Conservation (phyloP, 2,329 filamentous ascomycete species). For the Venturia aucupariae region DNA sequence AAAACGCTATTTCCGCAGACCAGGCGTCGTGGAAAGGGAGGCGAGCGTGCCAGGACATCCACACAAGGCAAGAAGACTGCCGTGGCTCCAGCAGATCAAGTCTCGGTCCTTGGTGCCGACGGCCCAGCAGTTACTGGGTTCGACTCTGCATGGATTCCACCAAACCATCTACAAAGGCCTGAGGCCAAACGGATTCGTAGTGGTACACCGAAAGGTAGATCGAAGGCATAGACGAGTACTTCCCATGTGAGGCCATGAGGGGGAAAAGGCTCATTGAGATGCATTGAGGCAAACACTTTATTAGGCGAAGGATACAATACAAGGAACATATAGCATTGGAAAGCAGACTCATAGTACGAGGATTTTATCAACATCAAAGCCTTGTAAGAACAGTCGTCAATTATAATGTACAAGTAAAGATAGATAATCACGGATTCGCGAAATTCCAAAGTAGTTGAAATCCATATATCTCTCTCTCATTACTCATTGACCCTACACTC, state of each 20-base stretch:
- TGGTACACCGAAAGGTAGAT: slow-evolving; percentile 31
- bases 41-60: slow-evolving; percentile 56
- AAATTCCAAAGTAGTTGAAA: too few relatives aligned
- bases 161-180: slow-evolving; percentile 79
- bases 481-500: too few relatives aligned
- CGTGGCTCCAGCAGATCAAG: slow-evolving; percentile 49
- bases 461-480: too few relatives aligned
- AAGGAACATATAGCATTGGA: too few relatives aligned
- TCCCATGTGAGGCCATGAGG: neutral
- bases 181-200: slow-evolving; percentile 54
- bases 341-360: too few relatives aligned
- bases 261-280: neutral
- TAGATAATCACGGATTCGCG: too few relatives aligned
- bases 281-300: neutral
- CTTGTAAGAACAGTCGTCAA: too few relatives aligned
- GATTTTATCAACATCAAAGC: too few relatives aligned
- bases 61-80: slow-evolving; percentile 55
- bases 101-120: slow-evolving; percentile 59
- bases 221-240: neutral
- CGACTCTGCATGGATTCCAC: slow-evolving; percentile 90
- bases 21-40: slow-evolving; percentile 47
- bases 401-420: too few relatives aligned
- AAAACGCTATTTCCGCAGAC: slow-evolving; percentile 89
- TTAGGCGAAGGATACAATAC: too few relatives aligned
- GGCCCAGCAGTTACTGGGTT: slow-evolving; percentile 63